Conservation (phyloP, 352 stramenopile genomes). For the Blastocystis sp. region DNA sequence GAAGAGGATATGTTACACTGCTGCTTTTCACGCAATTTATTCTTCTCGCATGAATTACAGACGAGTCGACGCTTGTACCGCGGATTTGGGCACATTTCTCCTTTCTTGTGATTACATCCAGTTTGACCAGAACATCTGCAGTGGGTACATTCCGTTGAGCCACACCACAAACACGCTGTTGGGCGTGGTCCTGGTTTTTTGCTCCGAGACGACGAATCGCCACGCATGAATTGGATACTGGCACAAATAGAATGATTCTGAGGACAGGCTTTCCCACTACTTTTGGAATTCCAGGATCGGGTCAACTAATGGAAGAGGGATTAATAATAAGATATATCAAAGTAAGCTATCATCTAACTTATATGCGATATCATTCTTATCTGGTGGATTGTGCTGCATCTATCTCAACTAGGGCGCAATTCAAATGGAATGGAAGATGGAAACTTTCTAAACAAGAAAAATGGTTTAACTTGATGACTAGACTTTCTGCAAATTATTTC, state of each 20-base stretch:
- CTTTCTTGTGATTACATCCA: constrained; percentile 42
- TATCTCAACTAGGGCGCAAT: too few relatives aligned
- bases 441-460: too few relatives aligned
- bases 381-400: too few relatives aligned
- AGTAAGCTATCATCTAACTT: too few relatives aligned
- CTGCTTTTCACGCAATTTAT: constrained; percentile 35
- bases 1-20: neutral
- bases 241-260: too few relatives aligned
- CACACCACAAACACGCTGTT: constrained; percentile 39
- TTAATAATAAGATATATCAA: too few relatives aligned
- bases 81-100: constrained; percentile 50
- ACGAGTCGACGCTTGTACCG: constrained; percentile 49
- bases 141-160: constrained; percentile 24
- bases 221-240: neutral
- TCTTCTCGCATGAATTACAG: constrained; percentile 58
- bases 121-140: constrained; percentile 19
- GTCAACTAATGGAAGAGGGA: too few relatives aligned
- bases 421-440: too few relatives aligned
- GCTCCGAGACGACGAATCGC: neutral
- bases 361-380: too few relatives aligned
- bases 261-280: neutral
- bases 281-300: neutral
- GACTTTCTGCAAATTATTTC: too few relatives aligned
- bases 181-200: constrained; percentile 31
- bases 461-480: too few relatives aligned